Evolutionary conservation across 306 rosid species (phyloP).

Genomic region (Neltuma alba): DNA sequence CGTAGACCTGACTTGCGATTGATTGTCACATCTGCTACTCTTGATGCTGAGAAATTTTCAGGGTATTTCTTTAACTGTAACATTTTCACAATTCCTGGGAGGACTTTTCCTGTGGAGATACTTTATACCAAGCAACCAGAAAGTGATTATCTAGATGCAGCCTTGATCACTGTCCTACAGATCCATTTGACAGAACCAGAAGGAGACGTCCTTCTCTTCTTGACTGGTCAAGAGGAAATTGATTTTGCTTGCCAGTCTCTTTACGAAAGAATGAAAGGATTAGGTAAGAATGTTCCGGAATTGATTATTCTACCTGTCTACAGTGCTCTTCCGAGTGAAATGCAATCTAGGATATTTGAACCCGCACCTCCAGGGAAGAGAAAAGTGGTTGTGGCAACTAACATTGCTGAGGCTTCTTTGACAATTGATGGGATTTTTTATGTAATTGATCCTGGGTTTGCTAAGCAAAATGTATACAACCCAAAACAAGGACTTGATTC

Average conservation of each 20-base stretch:
- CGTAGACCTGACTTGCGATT: slow-evolving; percentile 75
- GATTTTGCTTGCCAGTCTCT: slow-evolving; percentile 88
- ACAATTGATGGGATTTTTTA: slow-evolving; percentile 87
- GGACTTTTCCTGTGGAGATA: slow-evolving; percentile 83
- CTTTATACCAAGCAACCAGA: slow-evolving; percentile 86
- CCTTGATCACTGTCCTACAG: slow-evolving; percentile 80
- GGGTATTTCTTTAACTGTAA: slow-evolving; percentile 79
- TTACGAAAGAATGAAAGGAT: slow-evolving; percentile 83
- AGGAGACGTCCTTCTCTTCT: slow-evolving; percentile 89
- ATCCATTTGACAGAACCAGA: slow-evolving; percentile 89
- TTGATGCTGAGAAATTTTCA: slow-evolving; percentile 89
- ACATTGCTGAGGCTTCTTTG: slow-evolving; percentile 90
- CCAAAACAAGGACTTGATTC: slow-evolving; percentile 86
- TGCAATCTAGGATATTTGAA: slow-evolving; percentile 85
- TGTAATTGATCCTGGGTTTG: slow-evolving; percentile 87
- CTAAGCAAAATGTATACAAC: slow-evolving; percentile 89
- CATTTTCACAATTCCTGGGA: slow-evolving; percentile 84
- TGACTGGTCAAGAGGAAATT: slow-evolving; percentile 97
- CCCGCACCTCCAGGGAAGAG: slow-evolving; percentile 93
- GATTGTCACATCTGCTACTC: slow-evolving; percentile 89
- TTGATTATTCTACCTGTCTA: slow-evolving; percentile 82
- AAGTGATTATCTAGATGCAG: slow-evolving; percentile 79
- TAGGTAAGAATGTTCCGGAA: slow-evolving; percentile 72
- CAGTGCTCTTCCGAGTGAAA: slow-evolving; percentile 87
- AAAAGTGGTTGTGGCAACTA: slow-evolving; percentile 90